Conservation (phyloP, 225 moss, liverwort and hornwort genomes). For the Ulota crispa region DNA sequence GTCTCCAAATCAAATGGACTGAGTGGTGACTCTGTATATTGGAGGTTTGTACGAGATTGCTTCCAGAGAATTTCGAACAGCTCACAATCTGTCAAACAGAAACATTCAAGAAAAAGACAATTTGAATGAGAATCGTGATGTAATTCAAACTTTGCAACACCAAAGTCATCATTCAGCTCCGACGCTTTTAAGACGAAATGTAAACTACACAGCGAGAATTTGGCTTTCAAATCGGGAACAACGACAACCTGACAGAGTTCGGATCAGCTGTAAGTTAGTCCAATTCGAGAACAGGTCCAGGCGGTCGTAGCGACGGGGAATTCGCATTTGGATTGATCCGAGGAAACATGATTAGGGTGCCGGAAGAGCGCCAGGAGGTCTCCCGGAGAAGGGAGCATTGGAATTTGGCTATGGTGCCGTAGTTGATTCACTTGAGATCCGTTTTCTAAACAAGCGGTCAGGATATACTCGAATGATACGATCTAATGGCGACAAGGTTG, state of each 20-base stretch:
- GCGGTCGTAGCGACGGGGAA: too few relatives aligned
- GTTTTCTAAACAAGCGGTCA: background rate
- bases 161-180: background rate
- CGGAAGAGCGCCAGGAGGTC: background rate
- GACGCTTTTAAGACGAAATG: background rate
- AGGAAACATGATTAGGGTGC: background rate
- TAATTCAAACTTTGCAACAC: background rate
- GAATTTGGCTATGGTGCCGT: background rate
- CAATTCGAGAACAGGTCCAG: background rate
- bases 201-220: background rate
- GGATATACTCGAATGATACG: background rate
- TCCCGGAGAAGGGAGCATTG: too few relatives aligned
- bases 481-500: background rate
- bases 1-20: slow-evolving; percentile 6
- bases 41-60: slow-evolving; percentile 5
- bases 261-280: background rate
- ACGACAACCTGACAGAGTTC: background rate
- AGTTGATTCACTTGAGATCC: background rate
- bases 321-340: background rate
- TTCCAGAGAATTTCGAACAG: background rate
- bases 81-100: slow-evolving; percentile 13
- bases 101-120: background rate
- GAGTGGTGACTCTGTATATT: background rate
- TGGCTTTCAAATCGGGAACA: background rate
- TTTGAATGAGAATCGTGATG: background rate